phyloP scores from a whole-genome alignment of 139 green algal species.

The Edaphochlamys debaryana region DNA sequence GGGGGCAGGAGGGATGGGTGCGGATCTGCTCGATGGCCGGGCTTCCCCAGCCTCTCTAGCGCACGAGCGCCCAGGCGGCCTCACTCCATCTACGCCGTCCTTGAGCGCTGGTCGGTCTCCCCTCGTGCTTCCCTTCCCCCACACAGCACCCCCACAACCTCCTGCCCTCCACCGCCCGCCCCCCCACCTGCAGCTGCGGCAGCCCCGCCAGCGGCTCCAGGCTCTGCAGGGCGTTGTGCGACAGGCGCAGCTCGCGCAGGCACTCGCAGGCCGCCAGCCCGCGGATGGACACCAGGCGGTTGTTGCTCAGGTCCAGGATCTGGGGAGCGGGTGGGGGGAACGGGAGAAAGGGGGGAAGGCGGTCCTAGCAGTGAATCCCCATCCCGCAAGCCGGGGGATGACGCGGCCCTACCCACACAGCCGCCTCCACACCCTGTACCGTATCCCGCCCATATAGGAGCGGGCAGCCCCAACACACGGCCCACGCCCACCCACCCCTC shows the following conservation, averaged over 20 bases:
- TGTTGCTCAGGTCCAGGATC: constrained; percentile 34
- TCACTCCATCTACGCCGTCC: no score
- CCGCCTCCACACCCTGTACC: not conserved
- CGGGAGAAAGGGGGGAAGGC: not conserved
- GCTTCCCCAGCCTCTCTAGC: no score
- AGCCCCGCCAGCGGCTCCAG: constrained; percentile 43
- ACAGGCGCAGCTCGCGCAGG: constrained; percentile 49
- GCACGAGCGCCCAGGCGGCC: no score
- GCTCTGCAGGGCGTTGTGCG: constrained; percentile 46
- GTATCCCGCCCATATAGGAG: no score
- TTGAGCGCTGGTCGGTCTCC: no score
- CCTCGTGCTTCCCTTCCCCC: not conserved
- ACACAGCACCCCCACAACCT: not conserved
- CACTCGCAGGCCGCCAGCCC: constrained; percentile 13
- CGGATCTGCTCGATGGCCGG: no score
- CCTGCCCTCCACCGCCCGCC: not conserved
- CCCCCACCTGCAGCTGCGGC: constrained; percentile 34
- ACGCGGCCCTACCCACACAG: not conserved
- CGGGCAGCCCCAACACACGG: no score
- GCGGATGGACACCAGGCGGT: constrained; percentile 38
- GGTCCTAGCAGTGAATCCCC: not conserved
- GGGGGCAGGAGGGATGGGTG: constrained; percentile 18
- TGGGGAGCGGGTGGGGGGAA: not conserved
- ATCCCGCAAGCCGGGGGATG: no score
- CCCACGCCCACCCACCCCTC: no score